Conservation (phyloP, 352 stramenopile genomes). For the Sclerospora graminicola region DNA sequence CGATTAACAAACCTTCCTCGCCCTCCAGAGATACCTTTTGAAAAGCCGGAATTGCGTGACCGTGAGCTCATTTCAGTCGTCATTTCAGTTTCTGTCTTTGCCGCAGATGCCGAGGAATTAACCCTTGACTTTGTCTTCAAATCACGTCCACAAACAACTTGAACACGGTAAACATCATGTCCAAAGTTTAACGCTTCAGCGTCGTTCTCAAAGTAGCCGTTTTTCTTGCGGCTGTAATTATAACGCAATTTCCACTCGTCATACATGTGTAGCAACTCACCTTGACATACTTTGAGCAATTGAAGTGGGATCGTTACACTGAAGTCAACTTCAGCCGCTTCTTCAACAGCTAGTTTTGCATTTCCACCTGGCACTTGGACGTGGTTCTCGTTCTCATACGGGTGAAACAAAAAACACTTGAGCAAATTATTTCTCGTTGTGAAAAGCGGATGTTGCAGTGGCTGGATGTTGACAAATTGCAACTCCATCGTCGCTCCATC, state of each 20-base stretch:
- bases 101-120: not conserved
- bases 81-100: conserved; percentile 8
- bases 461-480: conserved; percentile 39
- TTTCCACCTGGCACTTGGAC: conserved; percentile 31
- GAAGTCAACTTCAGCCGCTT: conserved; percentile 64
- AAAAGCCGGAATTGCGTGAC: conserved; percentile 39
- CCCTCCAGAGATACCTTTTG: conserved; percentile 28
- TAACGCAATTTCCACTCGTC: conserved; percentile 66
- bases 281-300: conserved; percentile 59
- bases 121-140: conserved; percentile 17
- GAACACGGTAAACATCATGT: conserved; percentile 68
- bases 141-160: conserved; percentile 54
- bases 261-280: conserved; percentile 62
- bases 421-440: conserved; percentile 39
- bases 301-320: conserved; percentile 76
- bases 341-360: conserved; percentile 65
- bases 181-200: conserved; percentile 67
- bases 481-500: conserved; percentile 56
- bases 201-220: conserved; percentile 70
- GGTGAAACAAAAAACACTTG: conserved; percentile 54
- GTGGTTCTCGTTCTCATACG: conserved; percentile 43
- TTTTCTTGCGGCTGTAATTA: conserved; percentile 72
- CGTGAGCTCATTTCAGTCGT: conserved; percentile 10
- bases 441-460: conserved; percentile 42
- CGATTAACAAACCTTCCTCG: conserved; percentile 53